Conservation (phyloP, 345 rosid genomes). For the Viola odorata region DNA sequence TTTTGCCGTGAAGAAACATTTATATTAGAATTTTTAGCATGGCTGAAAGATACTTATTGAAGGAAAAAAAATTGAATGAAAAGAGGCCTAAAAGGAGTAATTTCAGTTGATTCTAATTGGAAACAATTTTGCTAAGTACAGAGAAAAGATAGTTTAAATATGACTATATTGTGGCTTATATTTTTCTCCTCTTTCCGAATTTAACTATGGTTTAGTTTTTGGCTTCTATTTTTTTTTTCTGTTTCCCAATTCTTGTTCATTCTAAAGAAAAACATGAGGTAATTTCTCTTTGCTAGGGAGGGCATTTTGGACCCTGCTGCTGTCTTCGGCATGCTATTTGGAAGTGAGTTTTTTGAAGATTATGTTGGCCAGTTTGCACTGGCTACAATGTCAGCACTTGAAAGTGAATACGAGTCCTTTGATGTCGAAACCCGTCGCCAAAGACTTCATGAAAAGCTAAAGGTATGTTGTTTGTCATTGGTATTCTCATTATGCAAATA, state of each 20-base stretch:
- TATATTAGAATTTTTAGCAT: too few species aligned
- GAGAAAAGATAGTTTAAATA: too few species aligned
- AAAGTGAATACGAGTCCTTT: constrained; percentile 45
- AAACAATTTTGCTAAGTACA: too few species aligned
- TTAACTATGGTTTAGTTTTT: too few species aligned
- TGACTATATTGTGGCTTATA: too few species aligned
- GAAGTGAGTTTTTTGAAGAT: constrained; percentile 87
- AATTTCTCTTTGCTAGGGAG: constrained; percentile 42
- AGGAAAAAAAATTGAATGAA: too few species aligned
- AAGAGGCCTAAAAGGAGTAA: too few species aligned
- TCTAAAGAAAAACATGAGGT: constrained; percentile 1
- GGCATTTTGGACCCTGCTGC: constrained; percentile 84
- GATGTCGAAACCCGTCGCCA: constrained; percentile 43
- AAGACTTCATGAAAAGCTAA: constrained; percentile 62
- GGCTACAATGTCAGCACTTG: constrained; percentile 53
- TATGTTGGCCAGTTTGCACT: constrained; percentile 84
- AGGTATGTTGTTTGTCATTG: constrained; percentile 28
- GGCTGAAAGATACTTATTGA: too few species aligned
- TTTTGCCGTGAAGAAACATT: too few species aligned
- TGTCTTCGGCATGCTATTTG: constrained; percentile 91
- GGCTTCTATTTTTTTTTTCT: too few species aligned
- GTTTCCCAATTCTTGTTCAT: neutral
- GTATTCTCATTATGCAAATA: neutral
- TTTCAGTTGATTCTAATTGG: too few species aligned
- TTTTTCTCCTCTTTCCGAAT: too few species aligned